Conservation (phyloP, 2,329 filamentous ascomycete species). For the Grosmannia penicillata region DNA sequence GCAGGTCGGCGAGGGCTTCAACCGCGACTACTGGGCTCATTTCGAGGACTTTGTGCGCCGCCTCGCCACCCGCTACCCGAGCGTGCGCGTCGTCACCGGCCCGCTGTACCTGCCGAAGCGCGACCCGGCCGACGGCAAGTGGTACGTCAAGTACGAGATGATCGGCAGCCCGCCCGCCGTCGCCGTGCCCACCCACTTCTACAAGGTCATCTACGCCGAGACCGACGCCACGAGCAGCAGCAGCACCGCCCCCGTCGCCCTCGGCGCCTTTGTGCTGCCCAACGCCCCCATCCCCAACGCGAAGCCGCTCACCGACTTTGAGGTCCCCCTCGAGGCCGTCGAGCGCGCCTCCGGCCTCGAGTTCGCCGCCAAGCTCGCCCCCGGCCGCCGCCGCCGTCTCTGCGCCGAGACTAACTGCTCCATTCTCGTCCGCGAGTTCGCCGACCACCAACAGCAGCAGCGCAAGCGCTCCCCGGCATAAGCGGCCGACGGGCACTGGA, state of each 20-base stretch:
- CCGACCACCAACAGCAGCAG: slow-evolving; percentile 41
- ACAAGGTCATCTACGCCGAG: slow-evolving; percentile 96
- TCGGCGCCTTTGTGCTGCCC: slow-evolving; percentile 89
- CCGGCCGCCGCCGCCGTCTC: slow-evolving; percentile 57
- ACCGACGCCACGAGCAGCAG: slow-evolving; percentile 50
- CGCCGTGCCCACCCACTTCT: slow-evolving; percentile 95
- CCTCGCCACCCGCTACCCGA: slow-evolving; percentile 66
- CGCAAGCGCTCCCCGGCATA: too few species aligned
- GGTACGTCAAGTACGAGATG: slow-evolving; percentile 89
- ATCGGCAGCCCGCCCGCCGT: slow-evolving; percentile 89
- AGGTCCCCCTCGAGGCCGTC: slow-evolving; percentile 84
- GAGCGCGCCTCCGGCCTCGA: slow-evolving; percentile 87
- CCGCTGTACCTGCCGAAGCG: slow-evolving; percentile 83
- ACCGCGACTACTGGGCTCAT: slow-evolving; percentile 98
- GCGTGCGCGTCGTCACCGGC: slow-evolving; percentile 81
- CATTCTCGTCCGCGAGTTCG: slow-evolving; percentile 68
- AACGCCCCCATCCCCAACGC: slow-evolving; percentile 80
- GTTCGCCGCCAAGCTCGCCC: slow-evolving; percentile 69
- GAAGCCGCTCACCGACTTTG: slow-evolving; percentile 80
- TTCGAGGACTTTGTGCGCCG: slow-evolving; percentile 94
- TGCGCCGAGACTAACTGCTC: slow-evolving; percentile 80
- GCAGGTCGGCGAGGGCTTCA: slow-evolving; percentile 96
- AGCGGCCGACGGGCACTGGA: too few species aligned
- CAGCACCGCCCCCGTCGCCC: slow-evolving; percentile 56
- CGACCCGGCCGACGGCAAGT: slow-evolving; percentile 75